Percentiles rank a stretch among this genome's conserved stretches.
phyloP scores from a whole-genome alignment of 1,284 basidiomycete genomes.

The Malassezia furfur region DNA sequence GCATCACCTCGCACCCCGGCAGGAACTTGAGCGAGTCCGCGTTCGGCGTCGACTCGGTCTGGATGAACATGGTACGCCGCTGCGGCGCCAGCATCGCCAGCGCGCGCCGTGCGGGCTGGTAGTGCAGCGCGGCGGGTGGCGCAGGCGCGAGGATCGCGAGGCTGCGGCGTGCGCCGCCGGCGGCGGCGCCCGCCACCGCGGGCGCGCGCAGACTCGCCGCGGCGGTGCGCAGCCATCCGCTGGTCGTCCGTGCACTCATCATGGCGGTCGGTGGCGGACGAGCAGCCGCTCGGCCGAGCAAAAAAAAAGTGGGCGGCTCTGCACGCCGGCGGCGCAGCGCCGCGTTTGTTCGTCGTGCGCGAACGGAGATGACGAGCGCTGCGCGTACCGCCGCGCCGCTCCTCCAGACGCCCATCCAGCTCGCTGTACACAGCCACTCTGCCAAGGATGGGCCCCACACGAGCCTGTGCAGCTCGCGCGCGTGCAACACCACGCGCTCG shows the following conservation, averaged over 20 bases:
- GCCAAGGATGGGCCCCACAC: neutral
- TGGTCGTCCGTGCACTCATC: neutral
- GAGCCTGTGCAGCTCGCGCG: neutral
- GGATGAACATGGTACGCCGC: constrained; percentile 33
- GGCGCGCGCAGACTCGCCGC: neutral
- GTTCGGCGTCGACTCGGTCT: constrained; percentile 88
- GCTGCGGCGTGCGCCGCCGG: neutral
- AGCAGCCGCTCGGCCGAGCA: constrained; percentile 9
- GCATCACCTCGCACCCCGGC: constrained; percentile 80
- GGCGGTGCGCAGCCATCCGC: no score
- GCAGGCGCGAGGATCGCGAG: neutral
- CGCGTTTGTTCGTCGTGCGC: neutral
- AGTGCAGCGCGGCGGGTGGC: neutral
- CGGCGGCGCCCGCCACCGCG: no score
- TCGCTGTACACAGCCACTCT: constrained; percentile 2
- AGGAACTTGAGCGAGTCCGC: constrained; percentile 97
- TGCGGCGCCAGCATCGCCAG: constrained; percentile 27
- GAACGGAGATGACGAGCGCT: neutral
- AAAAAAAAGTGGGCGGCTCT: constrained; percentile 1
- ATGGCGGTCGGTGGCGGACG: neutral
- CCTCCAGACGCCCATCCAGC: constrained; percentile 18
- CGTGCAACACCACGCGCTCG: neutral
- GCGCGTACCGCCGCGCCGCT: constrained; percentile 8
- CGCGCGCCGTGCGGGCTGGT: constrained; percentile 64
- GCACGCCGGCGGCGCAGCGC: neutral